Evolutionary conservation across 306 rosid species (phyloP), one percentile per base, ranked within the genome.

Genomic region (Lotus japonicus): DNA sequence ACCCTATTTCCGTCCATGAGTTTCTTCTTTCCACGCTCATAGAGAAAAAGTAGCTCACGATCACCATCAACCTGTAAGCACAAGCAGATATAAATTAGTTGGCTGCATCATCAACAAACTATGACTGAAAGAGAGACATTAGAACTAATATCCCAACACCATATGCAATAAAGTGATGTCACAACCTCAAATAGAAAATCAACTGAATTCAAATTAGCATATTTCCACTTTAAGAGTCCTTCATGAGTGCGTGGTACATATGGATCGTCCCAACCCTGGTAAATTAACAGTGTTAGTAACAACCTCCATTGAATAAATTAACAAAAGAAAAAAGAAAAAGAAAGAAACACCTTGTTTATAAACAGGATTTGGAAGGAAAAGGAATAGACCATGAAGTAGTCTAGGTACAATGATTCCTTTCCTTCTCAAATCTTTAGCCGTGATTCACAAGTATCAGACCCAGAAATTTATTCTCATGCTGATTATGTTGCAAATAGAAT

Each of bases 261-360:
- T 60, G 99, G 92, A 84, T 95, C 99, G 70, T 95, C 99, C 99
- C 99, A 95, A 41, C 99, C 99, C 99, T 95, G 81, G 60, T 38
- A 68, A 76, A 60, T 31, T 31, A 79, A 72, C 63, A 42, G n/a
- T 41, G 61, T 44, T 65, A 68, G 66, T 12, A 33, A 56, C 41
- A 52, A 75, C 17, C 58, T 75, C 51, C 63, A 49, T 49, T 14
- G 31, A 65, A 75, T 55, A 23, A 45, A 58, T 52, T 41, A 68
- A 13, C 50, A 79, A 17, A 53, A 72, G 35, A 52, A 64, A 36
- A 57, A 66, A 28, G 12, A 39, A 17, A 35, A 41, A 14, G 43
- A 19, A 11, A 3, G 58, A 50, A 64, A 53, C 11, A 46, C 28
- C 2, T 26, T 26, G 4, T 35, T 68, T 41, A 50, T 58, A 11